Evolutionary conservation across 2,329 filamentous ascomycete genomes (phyloP).

Genomic region (Aspergillus thermomutatus): DNA sequence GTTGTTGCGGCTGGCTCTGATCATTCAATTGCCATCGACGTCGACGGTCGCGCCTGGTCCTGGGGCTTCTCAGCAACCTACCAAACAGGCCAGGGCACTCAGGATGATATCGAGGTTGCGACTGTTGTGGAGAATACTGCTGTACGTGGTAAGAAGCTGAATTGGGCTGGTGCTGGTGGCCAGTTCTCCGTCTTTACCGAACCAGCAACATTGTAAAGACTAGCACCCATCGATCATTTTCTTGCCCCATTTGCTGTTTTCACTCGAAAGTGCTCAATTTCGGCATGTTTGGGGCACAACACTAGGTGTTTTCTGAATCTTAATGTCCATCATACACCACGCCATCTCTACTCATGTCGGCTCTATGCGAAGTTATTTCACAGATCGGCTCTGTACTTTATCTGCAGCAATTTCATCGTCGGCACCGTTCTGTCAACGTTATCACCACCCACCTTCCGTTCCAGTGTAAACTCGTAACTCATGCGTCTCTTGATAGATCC

Average conservation of each 20-base stretch:
- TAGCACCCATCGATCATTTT: not conserved
- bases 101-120: slow-evolving; percentile 75
- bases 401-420: not conserved
- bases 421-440: not conserved
- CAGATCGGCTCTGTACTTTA: not conserved
- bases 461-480: not conserved
- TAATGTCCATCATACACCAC: not conserved
- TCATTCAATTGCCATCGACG: slow-evolving; percentile 68
- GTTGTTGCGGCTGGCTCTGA: slow-evolving; percentile 65
- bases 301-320: not conserved
- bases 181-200: slow-evolving; percentile 58
- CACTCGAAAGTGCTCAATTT: not conserved
- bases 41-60: slow-evolving; percentile 66
- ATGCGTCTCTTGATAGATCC: not conserved
- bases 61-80: slow-evolving; percentile 82
- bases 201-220: slow-evolving; percentile 19
- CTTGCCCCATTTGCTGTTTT: not conserved
- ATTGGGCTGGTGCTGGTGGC: slow-evolving; percentile 80
- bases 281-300: not conserved
- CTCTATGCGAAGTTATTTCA: not conserved
- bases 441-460: not conserved
- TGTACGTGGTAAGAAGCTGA: slow-evolving; percentile 68
- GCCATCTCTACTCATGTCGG: not conserved
- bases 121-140: slow-evolving; percentile 83
- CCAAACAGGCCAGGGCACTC: slow-evolving; percentile 72